A percentile compares a stretch with the other conserved stretches of the same genome.
Evolutionary conservation across 1,284 basidiomycete species (phyloP).

Genomic region (Ceratobasidium sp.): DNA sequence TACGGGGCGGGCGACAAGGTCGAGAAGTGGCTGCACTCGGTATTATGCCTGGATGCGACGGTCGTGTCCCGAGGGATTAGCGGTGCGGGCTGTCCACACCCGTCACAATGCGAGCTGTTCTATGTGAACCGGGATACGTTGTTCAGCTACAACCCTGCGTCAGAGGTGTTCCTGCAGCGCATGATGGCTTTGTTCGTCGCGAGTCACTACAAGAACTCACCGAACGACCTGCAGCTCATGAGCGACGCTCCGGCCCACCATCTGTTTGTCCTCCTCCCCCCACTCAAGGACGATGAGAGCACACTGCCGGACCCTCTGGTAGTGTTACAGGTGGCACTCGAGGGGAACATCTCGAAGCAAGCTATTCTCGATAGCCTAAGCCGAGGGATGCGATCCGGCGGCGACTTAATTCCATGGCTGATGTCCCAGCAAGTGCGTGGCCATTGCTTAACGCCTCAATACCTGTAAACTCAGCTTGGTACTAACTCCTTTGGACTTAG

Average conservation of each 20-base stretch:
- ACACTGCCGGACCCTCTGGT: conserved; percentile 93
- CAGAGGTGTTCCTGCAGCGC: conserved; percentile 95
- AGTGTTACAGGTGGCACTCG: conserved; percentile 94
- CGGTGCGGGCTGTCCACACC: conserved; percentile 89
- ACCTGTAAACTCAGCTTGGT: background rate
- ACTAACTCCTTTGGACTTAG: conserved; percentile 49
- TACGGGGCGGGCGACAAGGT: conserved; percentile 89
- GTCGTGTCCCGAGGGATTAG: conserved; percentile 67
- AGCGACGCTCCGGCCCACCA: conserved; percentile 98
- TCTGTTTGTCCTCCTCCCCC: conserved; percentile 94
- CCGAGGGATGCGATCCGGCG: conserved; percentile 83
- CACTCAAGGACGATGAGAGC: conserved; percentile 85
- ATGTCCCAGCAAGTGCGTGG: conserved; percentile 79
- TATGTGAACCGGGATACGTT: conserved; percentile 96
- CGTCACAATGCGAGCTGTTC: conserved; percentile 92
- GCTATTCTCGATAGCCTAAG: conserved; percentile 88
- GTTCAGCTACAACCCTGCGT: conserved; percentile 97
- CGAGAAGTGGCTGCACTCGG: conserved; percentile 92
- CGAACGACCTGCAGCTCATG: conserved; percentile 96
- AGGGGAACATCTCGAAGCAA: conserved; percentile 91
- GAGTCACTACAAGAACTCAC: conserved; percentile 99
- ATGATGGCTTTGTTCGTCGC: conserved; percentile 99
- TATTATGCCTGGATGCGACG: conserved; percentile 95
- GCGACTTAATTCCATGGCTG: conserved; percentile 99
- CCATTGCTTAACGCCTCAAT: background rate